Percentiles rank a stretch among this genome's conserved stretches.
Evolutionary conservation across 2,329 filamentous ascomycete species (phyloP).

Genomic region (Plectosphaerella sp.): DNA sequence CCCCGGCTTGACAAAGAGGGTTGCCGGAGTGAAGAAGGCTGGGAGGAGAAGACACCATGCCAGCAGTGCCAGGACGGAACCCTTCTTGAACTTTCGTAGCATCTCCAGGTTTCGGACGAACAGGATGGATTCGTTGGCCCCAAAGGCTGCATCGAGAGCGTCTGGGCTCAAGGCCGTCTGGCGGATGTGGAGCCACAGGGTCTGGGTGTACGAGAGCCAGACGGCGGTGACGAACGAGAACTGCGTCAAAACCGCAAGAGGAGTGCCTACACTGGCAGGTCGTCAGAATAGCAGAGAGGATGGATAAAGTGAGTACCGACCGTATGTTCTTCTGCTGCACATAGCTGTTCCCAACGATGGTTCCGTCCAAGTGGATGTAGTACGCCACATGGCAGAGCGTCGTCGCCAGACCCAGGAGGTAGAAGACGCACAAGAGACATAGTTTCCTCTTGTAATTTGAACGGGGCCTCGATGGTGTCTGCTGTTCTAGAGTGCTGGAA

Average conservation of each 20-base stretch:
- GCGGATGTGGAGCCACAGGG: conserved; percentile 1
- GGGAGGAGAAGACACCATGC: conserved; percentile 12
- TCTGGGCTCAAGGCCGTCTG: neutral
- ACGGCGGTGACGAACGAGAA: conserved; percentile 1
- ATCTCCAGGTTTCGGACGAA: conserved; percentile 7
- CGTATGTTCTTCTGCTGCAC: conserved; percentile 1
- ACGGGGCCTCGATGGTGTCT: neutral
- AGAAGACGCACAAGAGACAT: neutral
- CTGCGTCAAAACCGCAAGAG: conserved; percentile 2
- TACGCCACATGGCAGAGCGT: neutral
- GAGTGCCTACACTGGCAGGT: conserved; percentile 1
- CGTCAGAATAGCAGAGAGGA: neutral
- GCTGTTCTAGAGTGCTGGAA: too few species aligned
- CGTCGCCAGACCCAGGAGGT: neutral
- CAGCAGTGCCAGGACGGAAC: conserved; percentile 5
- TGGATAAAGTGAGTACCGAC: neutral
- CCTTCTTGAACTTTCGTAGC: conserved; percentile 5
- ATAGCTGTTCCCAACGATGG: neutral
- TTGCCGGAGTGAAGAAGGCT: conserved; percentile 9
- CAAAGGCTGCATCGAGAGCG: conserved; percentile 5
- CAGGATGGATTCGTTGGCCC: conserved; percentile 1
- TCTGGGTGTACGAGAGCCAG: conserved; percentile 4
- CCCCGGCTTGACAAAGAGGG: neutral
- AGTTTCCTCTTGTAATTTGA: neutral
- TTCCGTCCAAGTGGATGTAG: conserved; percentile 1